Percentiles rank a stretch among this genome's conserved stretches.
These are phyloP conservation scores for Pinus taeda DNA, from an alignment of 75 land plant genomes.

Conservation along the genomic window DNA sequence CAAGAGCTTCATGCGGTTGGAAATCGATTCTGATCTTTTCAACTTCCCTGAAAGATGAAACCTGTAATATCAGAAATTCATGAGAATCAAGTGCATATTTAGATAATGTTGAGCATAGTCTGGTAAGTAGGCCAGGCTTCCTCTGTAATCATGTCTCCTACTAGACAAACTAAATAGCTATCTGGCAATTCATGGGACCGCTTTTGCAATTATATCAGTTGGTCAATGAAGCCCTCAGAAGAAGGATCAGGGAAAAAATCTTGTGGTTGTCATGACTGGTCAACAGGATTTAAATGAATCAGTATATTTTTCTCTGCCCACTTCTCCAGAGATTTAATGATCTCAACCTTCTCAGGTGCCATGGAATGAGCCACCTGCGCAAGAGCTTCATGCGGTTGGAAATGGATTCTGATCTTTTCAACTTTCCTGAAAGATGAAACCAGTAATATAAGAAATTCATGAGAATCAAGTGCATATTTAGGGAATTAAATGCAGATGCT, in stretches of 20 bases:
- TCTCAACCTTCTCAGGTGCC: slow-evolving; percentile 53
- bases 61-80: not conserved
- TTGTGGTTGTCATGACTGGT: slow-evolving; percentile 58
- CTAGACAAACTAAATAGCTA: slow-evolving; percentile 61
- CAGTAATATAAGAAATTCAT: not conserved
- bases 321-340: slow-evolving; percentile 50
- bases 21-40: not conserved
- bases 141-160: slow-evolving; percentile 73
- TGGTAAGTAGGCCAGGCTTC: no score
- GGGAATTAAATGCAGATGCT: no score
- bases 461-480: not conserved
- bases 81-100: not conserved
- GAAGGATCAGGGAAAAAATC: slow-evolving; percentile 57
- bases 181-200: slow-evolving; percentile 49
- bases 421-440: not conserved
- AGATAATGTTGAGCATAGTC: no score
- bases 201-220: slow-evolving; percentile 31
- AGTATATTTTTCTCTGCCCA: slow-evolving; percentile 44
- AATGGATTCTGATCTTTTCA: no score
- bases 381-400: no score
- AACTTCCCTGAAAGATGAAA: not conserved
- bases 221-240: slow-evolving; percentile 34
- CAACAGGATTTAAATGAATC: slow-evolving; percentile 53
- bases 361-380: no score
- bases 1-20: no score